Conservation (phyloP, 1,139 yeast genomes). For the Nakaseomyces bracarensis region DNA sequence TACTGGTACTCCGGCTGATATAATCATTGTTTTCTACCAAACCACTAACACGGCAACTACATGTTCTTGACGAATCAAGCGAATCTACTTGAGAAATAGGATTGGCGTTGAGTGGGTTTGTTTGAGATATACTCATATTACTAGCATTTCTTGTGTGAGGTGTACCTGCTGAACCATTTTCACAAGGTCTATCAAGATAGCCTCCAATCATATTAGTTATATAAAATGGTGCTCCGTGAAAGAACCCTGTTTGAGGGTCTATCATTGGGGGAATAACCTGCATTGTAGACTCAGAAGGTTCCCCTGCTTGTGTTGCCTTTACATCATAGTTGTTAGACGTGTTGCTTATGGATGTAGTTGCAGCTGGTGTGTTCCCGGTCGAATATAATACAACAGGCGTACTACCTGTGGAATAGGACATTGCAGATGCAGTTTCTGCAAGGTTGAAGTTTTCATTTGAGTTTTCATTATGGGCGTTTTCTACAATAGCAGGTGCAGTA, state of each 20-base stretch:
- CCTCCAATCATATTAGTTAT: neutral
- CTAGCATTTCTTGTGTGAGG: neutral
- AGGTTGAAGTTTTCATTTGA: neutral
- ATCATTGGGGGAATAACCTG: neutral
- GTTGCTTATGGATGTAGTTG: neutral
- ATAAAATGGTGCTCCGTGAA: neutral
- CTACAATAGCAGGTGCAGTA: neutral
- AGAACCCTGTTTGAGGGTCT: constrained; percentile 1
- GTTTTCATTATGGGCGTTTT: neutral
- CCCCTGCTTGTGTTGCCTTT: neutral
- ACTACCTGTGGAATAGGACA: constrained; percentile 4
- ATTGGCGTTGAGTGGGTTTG: neutral
- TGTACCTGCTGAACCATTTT: neutral
- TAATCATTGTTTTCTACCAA: neutral
- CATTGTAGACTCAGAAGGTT: neutral
- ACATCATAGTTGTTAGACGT: neutral
- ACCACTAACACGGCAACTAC: neutral
- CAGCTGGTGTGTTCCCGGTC: neutral
- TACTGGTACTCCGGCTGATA: neutral
- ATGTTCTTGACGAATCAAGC: neutral
- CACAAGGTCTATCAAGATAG: neutral
- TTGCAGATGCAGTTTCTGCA: neutral
- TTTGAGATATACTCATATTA: neutral
- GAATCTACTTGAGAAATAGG: neutral
- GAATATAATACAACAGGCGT: constrained; percentile 2